These are phyloP conservation scores for Mycena latifolia DNA, from an alignment of 768 basidiomycete species.

Conservation along the genomic window DNA sequence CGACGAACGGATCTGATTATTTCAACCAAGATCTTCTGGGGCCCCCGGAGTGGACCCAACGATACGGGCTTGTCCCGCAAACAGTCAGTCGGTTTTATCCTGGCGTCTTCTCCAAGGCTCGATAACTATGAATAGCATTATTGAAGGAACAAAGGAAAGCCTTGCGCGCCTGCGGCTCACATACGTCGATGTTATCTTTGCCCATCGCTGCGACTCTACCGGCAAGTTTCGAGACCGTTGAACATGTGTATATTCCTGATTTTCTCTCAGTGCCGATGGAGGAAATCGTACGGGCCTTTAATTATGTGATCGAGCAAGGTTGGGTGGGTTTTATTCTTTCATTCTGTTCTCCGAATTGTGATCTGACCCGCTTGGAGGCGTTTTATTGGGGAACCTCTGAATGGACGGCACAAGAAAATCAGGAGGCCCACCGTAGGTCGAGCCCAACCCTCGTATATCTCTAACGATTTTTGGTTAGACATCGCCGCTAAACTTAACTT, in stretches of 20 bases:
- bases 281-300: conserved; percentile 86
- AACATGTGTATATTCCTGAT: background rate
- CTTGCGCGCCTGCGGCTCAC: conserved; percentile 78
- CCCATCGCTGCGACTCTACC: conserved; percentile 73
- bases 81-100: conserved; percentile 51
- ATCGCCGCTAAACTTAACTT: conserved; percentile 77
- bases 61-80: conserved; percentile 68
- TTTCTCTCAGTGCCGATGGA: conserved; percentile 70
- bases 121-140: conserved; percentile 57
- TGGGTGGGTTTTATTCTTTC: no score
- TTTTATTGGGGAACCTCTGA: conserved; percentile 87
- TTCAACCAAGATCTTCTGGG: conserved; percentile 87
- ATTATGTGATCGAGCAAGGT: no score
- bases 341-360: no score
- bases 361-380: no score
- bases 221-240: conserved; percentile 47
- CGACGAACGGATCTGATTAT: conserved; percentile 79
- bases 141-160: conserved; percentile 79
- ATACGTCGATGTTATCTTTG: conserved; percentile 81
- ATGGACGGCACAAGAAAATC: conserved; percentile 79
- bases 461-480: conserved; percentile 49
- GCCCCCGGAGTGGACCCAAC: conserved; percentile 70
- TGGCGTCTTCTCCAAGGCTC: background rate
- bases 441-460: no score
- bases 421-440: conserved; percentile 69